Evolutionary conservation across 176 grass and related monocot genomes (phyloP).

Genomic region (Carex cristatella): DNA sequence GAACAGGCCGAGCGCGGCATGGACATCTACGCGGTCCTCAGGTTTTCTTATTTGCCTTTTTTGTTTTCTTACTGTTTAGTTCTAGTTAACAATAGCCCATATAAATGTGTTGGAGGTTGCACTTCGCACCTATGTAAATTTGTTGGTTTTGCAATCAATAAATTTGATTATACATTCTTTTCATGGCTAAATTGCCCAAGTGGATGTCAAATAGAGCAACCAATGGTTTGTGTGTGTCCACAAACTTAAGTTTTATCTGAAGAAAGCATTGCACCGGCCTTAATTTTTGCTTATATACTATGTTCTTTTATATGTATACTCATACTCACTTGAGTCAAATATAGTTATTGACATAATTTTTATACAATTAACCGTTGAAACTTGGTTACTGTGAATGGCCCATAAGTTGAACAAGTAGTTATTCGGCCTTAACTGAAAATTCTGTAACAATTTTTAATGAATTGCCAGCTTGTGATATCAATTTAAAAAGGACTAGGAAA

Average conservation of each 20-base stretch:
- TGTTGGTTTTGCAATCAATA: not conserved
- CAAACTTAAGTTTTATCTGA: not conserved
- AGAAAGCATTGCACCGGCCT: not conserved
- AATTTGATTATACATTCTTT: not conserved
- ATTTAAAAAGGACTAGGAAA: not conserved
- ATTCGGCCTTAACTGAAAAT: not conserved
- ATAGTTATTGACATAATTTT: not conserved
- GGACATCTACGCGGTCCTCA: constrained; percentile 67
- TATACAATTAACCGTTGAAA: not conserved
- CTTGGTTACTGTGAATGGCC: not conserved
- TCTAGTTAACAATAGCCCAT: not conserved
- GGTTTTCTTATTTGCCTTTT: constrained; percentile 32
- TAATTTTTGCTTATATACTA: not conserved
- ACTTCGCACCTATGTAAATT: not conserved
- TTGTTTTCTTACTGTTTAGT: not conserved
- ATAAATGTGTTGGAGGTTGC: not conserved
- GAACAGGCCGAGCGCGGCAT: constrained; percentile 73
- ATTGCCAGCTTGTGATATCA: not conserved
- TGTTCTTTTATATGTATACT: not conserved
- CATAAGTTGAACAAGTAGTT: not conserved
- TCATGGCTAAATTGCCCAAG: not conserved
- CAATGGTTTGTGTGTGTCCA: not conserved
- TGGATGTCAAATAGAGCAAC: not conserved
- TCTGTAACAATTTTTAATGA: not conserved
- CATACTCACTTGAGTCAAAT: not conserved